Evolutionary conservation across 768 basidiomycete species (phyloP), one percentile per base, ranked within the genome.

Genomic region (Kwoniella newhampshirensis): DNA sequence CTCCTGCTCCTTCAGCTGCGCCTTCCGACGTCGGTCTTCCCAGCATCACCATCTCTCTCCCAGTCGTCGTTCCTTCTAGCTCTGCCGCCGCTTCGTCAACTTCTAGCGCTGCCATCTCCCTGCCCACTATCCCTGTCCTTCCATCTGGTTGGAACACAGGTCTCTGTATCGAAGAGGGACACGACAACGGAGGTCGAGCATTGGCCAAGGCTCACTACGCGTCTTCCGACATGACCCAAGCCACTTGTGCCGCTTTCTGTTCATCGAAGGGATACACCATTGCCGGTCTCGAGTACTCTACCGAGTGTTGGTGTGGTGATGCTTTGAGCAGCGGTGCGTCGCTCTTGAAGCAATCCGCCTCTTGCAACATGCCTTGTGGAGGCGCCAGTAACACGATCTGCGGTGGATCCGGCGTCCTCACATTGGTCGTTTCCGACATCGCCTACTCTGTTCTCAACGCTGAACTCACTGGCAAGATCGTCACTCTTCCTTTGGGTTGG

Each of bases 311-410:
- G 65, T 78, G 77, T 81, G 13, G 84, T 81, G 39, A 83, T 81
- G 4, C 78, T 63, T 3, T 84, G 81, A 21, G 85, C 68, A 54
- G 89, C 78, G 32, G 81, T 78, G 71, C 66, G 28, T 57, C 60
- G 4, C 57, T 66, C 43, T n/a, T 13, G 40, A 51, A 36, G 39
- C 39, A 37, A 3, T 64, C 58, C 12, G 32, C 40, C 3, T 17
- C 40, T 40, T 59, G 58, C 36, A 64, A 32, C 28, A 52, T 53
- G 51, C 17, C 35, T 15, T 59, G 58, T 27, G 36, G 27, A 8
- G 58, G 54, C 8, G 42, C 49, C 39, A 45, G 36, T 7, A 27
- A 37, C 17, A 37, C 53, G 3, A 46, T 53, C 39, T 60, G 63
- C 36, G 63, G 58, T 27, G 58, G 63, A 36, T 27, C 54, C 21